phyloP scores from a whole-genome alignment of 768 basidiomycete genomes.

The Tylopilus vinaceipallidus region DNA sequence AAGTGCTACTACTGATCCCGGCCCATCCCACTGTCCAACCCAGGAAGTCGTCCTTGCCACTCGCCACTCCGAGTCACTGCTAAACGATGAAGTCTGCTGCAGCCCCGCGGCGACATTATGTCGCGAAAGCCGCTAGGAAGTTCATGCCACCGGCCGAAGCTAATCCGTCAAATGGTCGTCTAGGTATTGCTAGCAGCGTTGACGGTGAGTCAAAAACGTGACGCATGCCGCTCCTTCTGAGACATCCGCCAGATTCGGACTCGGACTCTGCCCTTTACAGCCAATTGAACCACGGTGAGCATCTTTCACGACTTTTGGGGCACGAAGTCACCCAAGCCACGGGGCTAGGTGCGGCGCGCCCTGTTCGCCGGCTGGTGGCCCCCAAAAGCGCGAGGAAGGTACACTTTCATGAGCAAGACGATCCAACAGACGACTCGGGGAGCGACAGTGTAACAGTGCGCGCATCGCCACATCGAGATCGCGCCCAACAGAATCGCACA shows the following conservation, averaged over 20 bases:
- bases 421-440: neutral
- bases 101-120: neutral
- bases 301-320: neutral
- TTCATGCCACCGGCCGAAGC: slow-evolving; percentile 2
- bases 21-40: too few relatives aligned
- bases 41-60: too few relatives aligned
- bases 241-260: slow-evolving; percentile 17
- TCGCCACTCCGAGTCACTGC: neutral
- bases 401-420: slow-evolving; percentile 9
- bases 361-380: neutral
- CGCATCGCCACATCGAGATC: slow-evolving; percentile 5
- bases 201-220: slow-evolving; percentile 10
- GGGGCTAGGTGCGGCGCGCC: slow-evolving; percentile 4
- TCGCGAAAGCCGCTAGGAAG: slow-evolving; percentile 19
- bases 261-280: neutral
- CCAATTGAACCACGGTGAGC: slow-evolving; percentile 2
- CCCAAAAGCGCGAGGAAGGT: slow-evolving; percentile 13
- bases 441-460: slow-evolving; percentile 17
- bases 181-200: neutral
- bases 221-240: neutral
- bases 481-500: neutral
- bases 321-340: neutral
- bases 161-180: neutral
- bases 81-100: slow-evolving; percentile 3
- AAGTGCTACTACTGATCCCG: too few relatives aligned